Conservation (phyloP, 768 basidiomycete species). For the Trametes cubensis region DNA sequence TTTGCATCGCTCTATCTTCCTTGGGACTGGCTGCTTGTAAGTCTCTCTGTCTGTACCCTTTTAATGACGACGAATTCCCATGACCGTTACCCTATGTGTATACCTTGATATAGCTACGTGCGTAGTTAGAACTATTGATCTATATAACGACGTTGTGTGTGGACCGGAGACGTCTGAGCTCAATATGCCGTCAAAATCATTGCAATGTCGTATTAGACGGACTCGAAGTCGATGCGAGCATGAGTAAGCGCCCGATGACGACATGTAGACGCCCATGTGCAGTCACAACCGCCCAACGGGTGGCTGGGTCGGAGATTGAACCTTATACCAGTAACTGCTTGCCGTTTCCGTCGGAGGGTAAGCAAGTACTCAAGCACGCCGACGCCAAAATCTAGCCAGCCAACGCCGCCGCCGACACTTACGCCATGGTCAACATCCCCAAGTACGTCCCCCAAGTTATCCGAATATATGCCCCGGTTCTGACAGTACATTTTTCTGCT, state of each 20-base stretch:
- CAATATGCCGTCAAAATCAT: no score
- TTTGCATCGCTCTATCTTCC: constrained; percentile 25
- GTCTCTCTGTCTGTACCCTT: constrained; percentile 16
- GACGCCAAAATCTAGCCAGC: constrained; percentile 29
- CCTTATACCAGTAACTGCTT: constrained; percentile 29
- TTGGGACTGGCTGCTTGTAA: constrained; percentile 12
- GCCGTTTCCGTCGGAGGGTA: constrained; percentile 26
- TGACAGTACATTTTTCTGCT: constrained; percentile 24
- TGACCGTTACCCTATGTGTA: constrained; percentile 11
- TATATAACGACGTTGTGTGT: background rate
- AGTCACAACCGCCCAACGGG: background rate
- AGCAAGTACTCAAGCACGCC: constrained; percentile 20
- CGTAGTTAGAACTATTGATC: background rate
- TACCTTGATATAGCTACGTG: constrained; percentile 10
- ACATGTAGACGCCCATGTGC: background rate
- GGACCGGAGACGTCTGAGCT: background rate
- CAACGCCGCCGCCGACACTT: constrained; percentile 37
- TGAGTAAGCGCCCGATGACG: no score
- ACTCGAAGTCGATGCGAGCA: no score
- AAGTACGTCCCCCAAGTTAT: constrained; percentile 62
- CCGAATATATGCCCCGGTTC: background rate
- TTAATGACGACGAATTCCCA: constrained; percentile 7
- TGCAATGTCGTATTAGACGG: no score
- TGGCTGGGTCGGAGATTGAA: constrained; percentile 34
- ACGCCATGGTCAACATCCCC: constrained; percentile 92